Percentiles rank a stretch among this genome's conserved stretches.
phyloP scores from a whole-genome alignment of 371 early-diverging fungal genomes.

The Enteropsectra breve region DNA sequence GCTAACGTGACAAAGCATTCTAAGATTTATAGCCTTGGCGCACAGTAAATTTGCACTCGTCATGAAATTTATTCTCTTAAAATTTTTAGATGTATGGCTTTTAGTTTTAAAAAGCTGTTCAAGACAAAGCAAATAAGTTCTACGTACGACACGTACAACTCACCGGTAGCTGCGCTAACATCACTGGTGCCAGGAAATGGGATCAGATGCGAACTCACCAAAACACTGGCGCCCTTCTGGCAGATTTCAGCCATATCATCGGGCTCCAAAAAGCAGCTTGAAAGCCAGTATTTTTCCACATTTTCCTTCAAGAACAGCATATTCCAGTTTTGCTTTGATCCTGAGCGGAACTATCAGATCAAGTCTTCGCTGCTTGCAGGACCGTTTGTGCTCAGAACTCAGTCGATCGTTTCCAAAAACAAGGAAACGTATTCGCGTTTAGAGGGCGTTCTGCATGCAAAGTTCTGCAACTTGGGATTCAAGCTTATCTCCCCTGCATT shows the following conservation, averaged over 20 bases:
- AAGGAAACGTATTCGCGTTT: conserved; percentile 41
- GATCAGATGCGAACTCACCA: conserved; percentile 34
- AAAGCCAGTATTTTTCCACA: conserved; percentile 30
- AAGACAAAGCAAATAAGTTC: neutral
- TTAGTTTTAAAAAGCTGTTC: neutral
- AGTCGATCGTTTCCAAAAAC: conserved; percentile 25
- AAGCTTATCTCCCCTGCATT: conserved; percentile 43
- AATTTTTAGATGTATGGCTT: no score
- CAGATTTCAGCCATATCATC: conserved; percentile 28
- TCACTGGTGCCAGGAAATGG: conserved; percentile 7
- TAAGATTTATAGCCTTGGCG: no score
- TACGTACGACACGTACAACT: conserved; percentile 37
- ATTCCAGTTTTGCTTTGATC: conserved; percentile 30
- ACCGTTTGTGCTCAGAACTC: conserved; percentile 20
- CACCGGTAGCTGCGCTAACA: conserved; percentile 9
- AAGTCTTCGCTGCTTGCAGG: conserved; percentile 22
- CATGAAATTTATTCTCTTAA: no score
- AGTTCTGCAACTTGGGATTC: conserved; percentile 33
- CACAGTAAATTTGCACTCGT: no score
- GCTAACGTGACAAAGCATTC: no score
- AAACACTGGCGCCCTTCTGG: conserved; percentile 17
- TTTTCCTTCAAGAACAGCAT: conserved; percentile 24
- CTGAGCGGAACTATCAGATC: conserved; percentile 28
- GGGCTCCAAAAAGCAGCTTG: neutral
- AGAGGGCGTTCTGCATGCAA: conserved; percentile 20